Percentiles rank a stretch among this genome's conserved stretches.
Conservation (phyloP, 2,329 filamentous ascomycete genomes). For the Ophiosphaerella narmari region DNA sequence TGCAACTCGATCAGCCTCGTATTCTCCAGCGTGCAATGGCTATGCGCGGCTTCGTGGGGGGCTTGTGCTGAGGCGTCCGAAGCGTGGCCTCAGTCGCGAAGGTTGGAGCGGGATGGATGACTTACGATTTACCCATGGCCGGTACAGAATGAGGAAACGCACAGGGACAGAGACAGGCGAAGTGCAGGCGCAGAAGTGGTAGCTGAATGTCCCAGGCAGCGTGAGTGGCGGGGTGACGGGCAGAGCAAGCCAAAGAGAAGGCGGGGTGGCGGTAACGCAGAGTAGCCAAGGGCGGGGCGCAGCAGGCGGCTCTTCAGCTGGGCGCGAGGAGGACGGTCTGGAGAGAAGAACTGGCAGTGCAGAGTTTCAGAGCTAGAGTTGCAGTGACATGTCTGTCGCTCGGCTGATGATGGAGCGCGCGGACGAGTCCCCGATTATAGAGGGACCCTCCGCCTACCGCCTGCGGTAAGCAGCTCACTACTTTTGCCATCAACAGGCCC, state of each 20-base stretch:
- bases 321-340: background rate
- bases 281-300: background rate
- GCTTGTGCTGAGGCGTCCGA: background rate
- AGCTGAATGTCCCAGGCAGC: background rate
- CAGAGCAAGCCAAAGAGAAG: background rate
- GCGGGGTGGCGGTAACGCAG: background rate
- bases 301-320: background rate
- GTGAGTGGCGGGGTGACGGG: background rate
- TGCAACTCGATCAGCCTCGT: conserved; percentile 40
- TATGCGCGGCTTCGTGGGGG: conserved; percentile 7
- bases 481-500: background rate
- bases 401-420: conserved; percentile 15
- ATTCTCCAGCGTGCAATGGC: conserved; percentile 32
- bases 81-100: conserved; percentile 15
- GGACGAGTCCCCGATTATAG: conserved; percentile 1
- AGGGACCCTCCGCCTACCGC: background rate
- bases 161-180: too few relatives aligned
- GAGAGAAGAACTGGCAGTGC: background rate
- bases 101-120: conserved; percentile 18
- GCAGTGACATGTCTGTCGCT: background rate
- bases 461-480: background rate
- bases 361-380: conserved; percentile 3
- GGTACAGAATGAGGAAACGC: background rate
- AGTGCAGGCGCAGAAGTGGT: background rate
- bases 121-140: conserved; percentile 51